Base-by-base conservation (phyloP, 1,284 basidiomycete species). In the Lignosus rhinocerotis region DNA sequence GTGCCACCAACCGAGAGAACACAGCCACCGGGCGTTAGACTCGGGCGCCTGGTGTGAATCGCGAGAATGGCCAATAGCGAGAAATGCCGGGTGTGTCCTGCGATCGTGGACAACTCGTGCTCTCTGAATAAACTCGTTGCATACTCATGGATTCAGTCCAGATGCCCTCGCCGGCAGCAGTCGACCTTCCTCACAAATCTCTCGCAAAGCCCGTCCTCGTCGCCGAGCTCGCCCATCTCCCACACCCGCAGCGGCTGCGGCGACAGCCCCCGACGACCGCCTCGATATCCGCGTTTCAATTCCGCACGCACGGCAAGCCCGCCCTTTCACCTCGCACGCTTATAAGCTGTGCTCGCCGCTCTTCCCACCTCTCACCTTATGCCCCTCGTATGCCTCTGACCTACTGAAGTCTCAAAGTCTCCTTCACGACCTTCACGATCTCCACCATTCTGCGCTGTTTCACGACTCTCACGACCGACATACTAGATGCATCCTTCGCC, bases 31-130 rank as follows among this genome's bases (percentile, higher is more conserved):
- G 25, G 25, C 25, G 25, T 25, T 25, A 25, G 25, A 25, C 4
- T 2, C 4, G 2, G 25, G 25, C 25, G 25, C 25, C 25, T 25
- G 25, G n/a, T n/a, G n/a, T n/a, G n/a, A n/a, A n/a, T n/a, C n/a
- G n/a, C n/a, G 25, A 25, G 25, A 25, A 25, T 25, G 25, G 25
- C 25, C 25, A 25, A 25, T 25, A 25, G 25, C 25, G 25, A 25
- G 25, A 4, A 25, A 25, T 25, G 14, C 25, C 16, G 19, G 19
- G 33, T 36, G 43, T 12, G 33, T 32, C 12, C 25, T n/a, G 16
- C n/a, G 21, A 30, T 55, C 57, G 53, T 58, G 57, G 55, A 53
- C 46, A 36, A 48, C 62, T 61, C 61, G 61, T 60, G 61, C 44
- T 17, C 38, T 8, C 43, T 21, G 53, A 52, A 52, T 44, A 49